These are phyloP conservation scores for Mrakia gelida DNA, from an alignment of 768 basidiomycete species.

Conservation along the genomic window DNA sequence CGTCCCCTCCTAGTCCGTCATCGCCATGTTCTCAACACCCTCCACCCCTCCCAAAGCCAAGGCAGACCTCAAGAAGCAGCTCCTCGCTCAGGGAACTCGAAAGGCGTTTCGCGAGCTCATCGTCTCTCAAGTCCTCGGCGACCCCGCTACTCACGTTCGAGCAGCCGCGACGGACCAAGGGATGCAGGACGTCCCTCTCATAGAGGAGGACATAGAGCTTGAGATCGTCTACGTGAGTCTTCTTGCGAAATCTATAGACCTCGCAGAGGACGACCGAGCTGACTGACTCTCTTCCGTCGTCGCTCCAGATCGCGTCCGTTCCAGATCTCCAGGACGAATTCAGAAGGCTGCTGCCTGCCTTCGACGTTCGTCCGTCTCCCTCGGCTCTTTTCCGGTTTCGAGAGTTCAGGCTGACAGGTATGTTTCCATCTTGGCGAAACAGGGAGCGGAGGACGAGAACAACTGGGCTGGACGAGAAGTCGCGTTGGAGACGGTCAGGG, in stretches of 20 bases:
- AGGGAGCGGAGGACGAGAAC: slow-evolving; percentile 96
- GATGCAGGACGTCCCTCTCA: slow-evolving; percentile 8
- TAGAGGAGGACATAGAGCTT: slow-evolving; percentile 34
- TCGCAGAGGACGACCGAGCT: not conserved
- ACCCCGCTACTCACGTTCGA: slow-evolving; percentile 32
- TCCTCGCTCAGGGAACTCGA: slow-evolving; percentile 69
- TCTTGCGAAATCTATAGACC: no score
- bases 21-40: slow-evolving; percentile 79
- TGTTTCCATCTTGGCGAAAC: slow-evolving; percentile 9
- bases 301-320: slow-evolving; percentile 63
- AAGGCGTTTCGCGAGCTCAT: slow-evolving; percentile 82
- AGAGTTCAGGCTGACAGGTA: no score
- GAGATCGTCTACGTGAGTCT: slow-evolving; percentile 39
- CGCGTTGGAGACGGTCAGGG: slow-evolving; percentile 69
- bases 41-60: slow-evolving; percentile 79
- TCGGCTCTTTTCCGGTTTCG: slow-evolving; percentile 10
- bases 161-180: not conserved
- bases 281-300: not conserved
- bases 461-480: slow-evolving; percentile 86
- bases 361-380: slow-evolving; percentile 60
- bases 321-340: slow-evolving; percentile 85
- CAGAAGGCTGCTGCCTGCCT: slow-evolving; percentile 66
- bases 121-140: slow-evolving; percentile 59
- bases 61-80: slow-evolving; percentile 87
- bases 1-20: slow-evolving; percentile 55